Percentiles rank a stretch among this genome's conserved stretches.
Evolutionary conservation across 331 rosid genomes (phyloP).

Genomic region (Saraca asoca): DNA sequence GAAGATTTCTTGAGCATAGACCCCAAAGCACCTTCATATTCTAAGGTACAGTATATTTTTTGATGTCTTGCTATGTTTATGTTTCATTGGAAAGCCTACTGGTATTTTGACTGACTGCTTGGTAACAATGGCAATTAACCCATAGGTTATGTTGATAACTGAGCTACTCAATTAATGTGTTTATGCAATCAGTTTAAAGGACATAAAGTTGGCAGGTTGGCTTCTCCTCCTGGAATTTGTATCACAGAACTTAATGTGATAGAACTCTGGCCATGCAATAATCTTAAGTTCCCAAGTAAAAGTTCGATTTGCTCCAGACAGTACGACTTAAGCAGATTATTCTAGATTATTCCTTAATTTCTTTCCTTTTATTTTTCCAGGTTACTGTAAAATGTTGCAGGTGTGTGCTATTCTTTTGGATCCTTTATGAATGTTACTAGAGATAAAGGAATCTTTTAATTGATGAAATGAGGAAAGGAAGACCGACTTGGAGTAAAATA

Average conservation of each 20-base stretch:
- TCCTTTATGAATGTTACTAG: slow-evolving; percentile 59
- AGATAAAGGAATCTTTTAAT: background rate
- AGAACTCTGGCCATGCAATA: background rate
- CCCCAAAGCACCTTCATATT: slow-evolving; percentile 62
- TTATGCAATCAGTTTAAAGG: background rate
- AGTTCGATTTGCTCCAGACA: background rate
- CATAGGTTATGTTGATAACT: background rate
- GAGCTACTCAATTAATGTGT: slow-evolving; percentile 1
- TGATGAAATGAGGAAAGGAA: background rate
- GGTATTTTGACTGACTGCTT: background rate
- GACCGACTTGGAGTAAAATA: background rate
- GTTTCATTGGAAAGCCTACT: background rate
- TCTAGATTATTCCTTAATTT: background rate
- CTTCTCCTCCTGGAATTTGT: background rate
- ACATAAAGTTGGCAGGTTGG: background rate
- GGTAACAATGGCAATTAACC: background rate
- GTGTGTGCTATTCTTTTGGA: slow-evolving; percentile 83
- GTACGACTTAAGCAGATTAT: background rate
- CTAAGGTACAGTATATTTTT: slow-evolving; percentile 51
- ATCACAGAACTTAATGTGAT: background rate
- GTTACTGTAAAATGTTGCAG: slow-evolving; percentile 42
- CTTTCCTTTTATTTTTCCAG: background rate
- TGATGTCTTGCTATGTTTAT: slow-evolving; percentile 13
- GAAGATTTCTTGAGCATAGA: slow-evolving; percentile 70
- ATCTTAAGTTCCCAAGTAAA: background rate